Conservation (phyloP, 2,329 filamentous ascomycete genomes). For the Pseudogymnoascus sp. region DNA sequence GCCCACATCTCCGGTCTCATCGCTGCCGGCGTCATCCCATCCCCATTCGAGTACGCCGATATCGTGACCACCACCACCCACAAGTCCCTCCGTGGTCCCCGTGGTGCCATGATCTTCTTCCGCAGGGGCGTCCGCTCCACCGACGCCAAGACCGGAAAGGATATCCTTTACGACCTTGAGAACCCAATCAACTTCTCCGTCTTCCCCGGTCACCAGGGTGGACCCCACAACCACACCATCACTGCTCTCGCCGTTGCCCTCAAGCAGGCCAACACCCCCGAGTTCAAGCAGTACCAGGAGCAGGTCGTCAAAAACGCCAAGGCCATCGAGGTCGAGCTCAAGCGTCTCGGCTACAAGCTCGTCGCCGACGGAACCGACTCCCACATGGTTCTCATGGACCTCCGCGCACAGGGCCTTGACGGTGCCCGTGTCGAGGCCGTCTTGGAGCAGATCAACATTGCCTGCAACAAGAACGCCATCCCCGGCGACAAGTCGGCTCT, state of each 20-base stretch:
- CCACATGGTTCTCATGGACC: conserved; percentile 92
- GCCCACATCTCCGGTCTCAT: conserved; percentile 97
- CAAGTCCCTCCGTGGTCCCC: conserved; percentile 95
- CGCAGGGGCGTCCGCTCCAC: conserved; percentile 89
- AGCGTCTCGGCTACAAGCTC: conserved; percentile 83
- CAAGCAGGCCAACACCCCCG: conserved; percentile 81
- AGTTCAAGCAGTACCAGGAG: conserved; percentile 91
- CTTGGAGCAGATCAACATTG: conserved; percentile 96
- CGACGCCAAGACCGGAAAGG: conserved; percentile 83
- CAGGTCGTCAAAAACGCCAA: conserved; percentile 91
- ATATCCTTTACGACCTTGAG: conserved; percentile 87
- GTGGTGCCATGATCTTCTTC: conserved; percentile 99
- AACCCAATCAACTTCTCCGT: conserved; percentile 97
- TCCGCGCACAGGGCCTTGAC: conserved; percentile 78
- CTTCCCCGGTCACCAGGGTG: conserved; percentile 97
- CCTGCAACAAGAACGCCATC: conserved; percentile 99
- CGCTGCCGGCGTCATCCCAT: conserved; percentile 84
- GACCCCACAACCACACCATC: conserved; percentile 99
- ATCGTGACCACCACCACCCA: conserved; percentile 98
- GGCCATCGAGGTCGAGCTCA: conserved; percentile 75
- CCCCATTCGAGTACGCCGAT: conserved; percentile 85
- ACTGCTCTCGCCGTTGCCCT: conserved; percentile 90
- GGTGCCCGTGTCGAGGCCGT: conserved; percentile 93
- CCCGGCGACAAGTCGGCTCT: conserved; percentile 96
- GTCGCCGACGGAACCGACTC: conserved; percentile 95